phyloP scores from a whole-genome alignment of 495 filamentous ascomycete species.

The Penicillium goetzii region DNA sequence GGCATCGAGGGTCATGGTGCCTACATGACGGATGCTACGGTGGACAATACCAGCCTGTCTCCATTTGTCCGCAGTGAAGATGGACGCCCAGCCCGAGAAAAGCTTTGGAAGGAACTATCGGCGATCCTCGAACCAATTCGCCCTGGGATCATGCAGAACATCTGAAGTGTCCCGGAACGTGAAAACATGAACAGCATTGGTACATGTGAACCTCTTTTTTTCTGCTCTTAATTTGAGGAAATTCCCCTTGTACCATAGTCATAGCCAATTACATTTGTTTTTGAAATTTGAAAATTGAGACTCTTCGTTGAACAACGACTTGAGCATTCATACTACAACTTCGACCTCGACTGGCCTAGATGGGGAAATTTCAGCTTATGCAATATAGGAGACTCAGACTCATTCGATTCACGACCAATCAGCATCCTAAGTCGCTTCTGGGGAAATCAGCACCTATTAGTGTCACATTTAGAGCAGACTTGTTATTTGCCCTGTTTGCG shows the following conservation, averaged over 20 bases:
- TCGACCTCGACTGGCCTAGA: background rate
- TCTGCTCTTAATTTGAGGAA: background rate
- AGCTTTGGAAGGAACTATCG: slow-evolving; percentile 57
- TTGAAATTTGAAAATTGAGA: background rate
- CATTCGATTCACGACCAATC: background rate
- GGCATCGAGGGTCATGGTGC: slow-evolving; percentile 51
- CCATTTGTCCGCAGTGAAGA: slow-evolving; percentile 44
- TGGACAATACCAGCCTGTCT: slow-evolving; percentile 31
- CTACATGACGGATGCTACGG: slow-evolving; percentile 45
- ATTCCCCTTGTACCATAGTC: background rate
- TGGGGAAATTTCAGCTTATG: background rate
- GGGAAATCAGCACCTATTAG: too few relatives aligned
- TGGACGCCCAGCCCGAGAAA: slow-evolving; percentile 47
- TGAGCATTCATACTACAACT: background rate
- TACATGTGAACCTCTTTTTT: background rate
- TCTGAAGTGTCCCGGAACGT: background rate
- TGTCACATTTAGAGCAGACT: too few relatives aligned
- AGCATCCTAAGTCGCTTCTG: too few relatives aligned
- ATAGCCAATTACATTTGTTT: background rate
- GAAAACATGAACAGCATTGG: background rate
- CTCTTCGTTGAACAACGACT: background rate
- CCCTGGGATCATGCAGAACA: slow-evolving; percentile 44
- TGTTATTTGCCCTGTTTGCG: too few relatives aligned
- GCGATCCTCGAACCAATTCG: slow-evolving; percentile 51
- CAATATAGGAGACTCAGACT: background rate